Evolutionary conservation across 1,139 yeast species (phyloP).

Genomic region (Nakaseomyces nivariensis): DNA sequence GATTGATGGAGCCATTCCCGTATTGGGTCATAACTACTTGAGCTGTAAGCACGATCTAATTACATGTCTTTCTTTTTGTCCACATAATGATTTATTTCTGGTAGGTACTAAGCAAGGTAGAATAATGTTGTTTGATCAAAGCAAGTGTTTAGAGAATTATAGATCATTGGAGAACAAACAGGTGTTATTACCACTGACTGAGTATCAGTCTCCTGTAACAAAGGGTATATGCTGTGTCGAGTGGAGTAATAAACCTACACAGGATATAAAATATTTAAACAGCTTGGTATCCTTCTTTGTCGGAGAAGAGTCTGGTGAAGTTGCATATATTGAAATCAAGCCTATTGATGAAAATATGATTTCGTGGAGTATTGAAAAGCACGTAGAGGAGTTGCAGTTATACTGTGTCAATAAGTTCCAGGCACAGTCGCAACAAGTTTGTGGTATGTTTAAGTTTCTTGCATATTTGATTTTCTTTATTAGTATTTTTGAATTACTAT

Average conservation of each 20-base stretch:
- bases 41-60: slow-evolving; percentile 33
- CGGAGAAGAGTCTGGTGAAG: slow-evolving; percentile 65
- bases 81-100: slow-evolving; percentile 37
- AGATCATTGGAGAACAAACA: slow-evolving; percentile 5
- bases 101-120: slow-evolving; percentile 52
- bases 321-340: slow-evolving; percentile 36
- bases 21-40: slow-evolving; percentile 28
- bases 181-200: slow-evolving; percentile 12
- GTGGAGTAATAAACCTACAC: slow-evolving; percentile 39
- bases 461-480: not conserved
- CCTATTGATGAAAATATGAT: slow-evolving; percentile 3
- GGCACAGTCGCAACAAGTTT: slow-evolving; percentile 56
- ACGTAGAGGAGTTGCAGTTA: not conserved
- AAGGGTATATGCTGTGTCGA: slow-evolving; percentile 48
- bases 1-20: slow-evolving; percentile 36
- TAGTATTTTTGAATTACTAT: too few relatives aligned
- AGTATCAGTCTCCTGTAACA: slow-evolving; percentile 25
- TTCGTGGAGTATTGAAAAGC: not conserved
- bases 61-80: slow-evolving; percentile 51
- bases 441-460: slow-evolving; percentile 37
- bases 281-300: slow-evolving; percentile 35
- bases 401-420: slow-evolving; percentile 28
- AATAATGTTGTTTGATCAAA: slow-evolving; percentile 36
- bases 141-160: slow-evolving; percentile 9
- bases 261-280: not conserved